phyloP scores from a whole-genome alignment of 2,329 filamentous ascomycete species.

The Cordyceps tenuipes region DNA sequence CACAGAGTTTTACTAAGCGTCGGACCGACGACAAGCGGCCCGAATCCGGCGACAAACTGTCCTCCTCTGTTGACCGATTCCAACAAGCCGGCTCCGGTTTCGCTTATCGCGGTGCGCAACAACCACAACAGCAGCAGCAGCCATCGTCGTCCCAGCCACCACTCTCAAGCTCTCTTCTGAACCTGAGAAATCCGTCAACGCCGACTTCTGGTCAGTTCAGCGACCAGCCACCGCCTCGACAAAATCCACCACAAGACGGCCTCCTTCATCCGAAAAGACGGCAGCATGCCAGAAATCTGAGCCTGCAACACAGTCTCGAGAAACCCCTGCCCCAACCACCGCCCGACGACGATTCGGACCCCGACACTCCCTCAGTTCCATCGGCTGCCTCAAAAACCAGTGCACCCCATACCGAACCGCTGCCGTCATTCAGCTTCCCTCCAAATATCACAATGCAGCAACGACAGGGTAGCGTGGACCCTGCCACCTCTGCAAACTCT shows the following conservation, averaged over 20 bases:
- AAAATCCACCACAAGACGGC: conserved; percentile 12
- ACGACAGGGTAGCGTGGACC: neutral
- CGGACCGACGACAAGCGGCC: neutral
- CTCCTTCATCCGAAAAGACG: neutral
- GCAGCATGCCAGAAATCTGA: conserved; percentile 47
- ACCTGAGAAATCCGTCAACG: conserved; percentile 1
- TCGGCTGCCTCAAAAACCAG: neutral
- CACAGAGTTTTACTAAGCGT: conserved; percentile 5
- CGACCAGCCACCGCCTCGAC: conserved; percentile 1
- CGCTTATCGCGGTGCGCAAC: conserved; percentile 7
- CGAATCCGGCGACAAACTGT: neutral
- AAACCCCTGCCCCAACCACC: conserved; percentile 50
- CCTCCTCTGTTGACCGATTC: conserved; percentile 4
- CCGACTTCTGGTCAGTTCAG: neutral
- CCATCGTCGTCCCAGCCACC: conserved; percentile 1
- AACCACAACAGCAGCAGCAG: neutral
- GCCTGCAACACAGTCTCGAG: conserved; percentile 47
- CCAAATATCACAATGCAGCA: neutral
- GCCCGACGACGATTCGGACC: conserved; percentile 15
- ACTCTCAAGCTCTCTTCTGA: conserved; percentile 7
- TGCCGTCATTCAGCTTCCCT: conserved; percentile 4
- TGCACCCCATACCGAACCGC: conserved; percentile 22
- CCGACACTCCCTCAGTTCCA: conserved; percentile 8
- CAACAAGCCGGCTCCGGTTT: neutral
- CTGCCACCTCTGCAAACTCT: neutral